Percentiles rank a stretch among this genome's conserved stretches.
Evolutionary conservation across 2,329 filamentous ascomycete species (phyloP).

Genomic region (Fusarium oxysporum): DNA sequence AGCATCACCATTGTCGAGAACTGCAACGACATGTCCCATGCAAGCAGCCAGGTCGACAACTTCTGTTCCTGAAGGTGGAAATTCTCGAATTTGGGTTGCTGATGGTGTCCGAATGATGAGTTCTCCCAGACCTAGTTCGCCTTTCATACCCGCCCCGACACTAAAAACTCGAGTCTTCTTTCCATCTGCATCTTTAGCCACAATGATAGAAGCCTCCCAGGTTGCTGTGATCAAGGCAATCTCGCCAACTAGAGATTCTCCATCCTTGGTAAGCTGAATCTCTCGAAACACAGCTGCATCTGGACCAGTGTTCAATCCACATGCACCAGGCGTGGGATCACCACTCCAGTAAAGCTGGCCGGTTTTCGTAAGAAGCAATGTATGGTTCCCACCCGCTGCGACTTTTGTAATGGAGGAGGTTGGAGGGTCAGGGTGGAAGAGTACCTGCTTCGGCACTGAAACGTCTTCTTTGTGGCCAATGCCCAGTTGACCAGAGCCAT

Average conservation of each 20-base stretch:
- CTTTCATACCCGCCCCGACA: slow-evolving; percentile 75
- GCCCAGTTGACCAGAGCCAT: slow-evolving; percentile 80
- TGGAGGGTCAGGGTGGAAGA: slow-evolving; percentile 62
- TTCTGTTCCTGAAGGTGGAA: slow-evolving; percentile 70
- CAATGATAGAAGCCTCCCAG: slow-evolving; percentile 80
- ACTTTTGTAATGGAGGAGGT: slow-evolving; percentile 54
- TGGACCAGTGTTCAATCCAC: slow-evolving; percentile 56
- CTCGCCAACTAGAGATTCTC: slow-evolving; percentile 44
- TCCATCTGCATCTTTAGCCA: slow-evolving; percentile 58
- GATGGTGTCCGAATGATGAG: slow-evolving; percentile 61
- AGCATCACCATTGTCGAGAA: slow-evolving; percentile 79
- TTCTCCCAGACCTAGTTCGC: slow-evolving; percentile 76
- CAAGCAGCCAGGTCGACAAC: slow-evolving; percentile 76
- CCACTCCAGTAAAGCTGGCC: slow-evolving; percentile 75
- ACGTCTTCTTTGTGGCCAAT: slow-evolving; percentile 79
- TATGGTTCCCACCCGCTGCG: slow-evolving; percentile 86
- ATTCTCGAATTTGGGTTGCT: slow-evolving; percentile 65
- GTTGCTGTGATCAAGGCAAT: slow-evolving; percentile 72
- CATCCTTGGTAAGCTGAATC: slow-evolving; percentile 50
- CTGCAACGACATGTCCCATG: slow-evolving; percentile 80
- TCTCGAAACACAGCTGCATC: slow-evolving; percentile 55
- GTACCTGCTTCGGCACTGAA: slow-evolving; percentile 70
- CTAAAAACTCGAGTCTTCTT: slow-evolving; percentile 66
- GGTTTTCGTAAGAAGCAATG: slow-evolving; percentile 72
- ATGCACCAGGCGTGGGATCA: slow-evolving; percentile 65